Evolutionary conservation across 2,329 filamentous ascomycete species (phyloP), one percentile per base, ranked within the genome.

Genomic region (Paraconiothyrium brasiliense): DNA sequence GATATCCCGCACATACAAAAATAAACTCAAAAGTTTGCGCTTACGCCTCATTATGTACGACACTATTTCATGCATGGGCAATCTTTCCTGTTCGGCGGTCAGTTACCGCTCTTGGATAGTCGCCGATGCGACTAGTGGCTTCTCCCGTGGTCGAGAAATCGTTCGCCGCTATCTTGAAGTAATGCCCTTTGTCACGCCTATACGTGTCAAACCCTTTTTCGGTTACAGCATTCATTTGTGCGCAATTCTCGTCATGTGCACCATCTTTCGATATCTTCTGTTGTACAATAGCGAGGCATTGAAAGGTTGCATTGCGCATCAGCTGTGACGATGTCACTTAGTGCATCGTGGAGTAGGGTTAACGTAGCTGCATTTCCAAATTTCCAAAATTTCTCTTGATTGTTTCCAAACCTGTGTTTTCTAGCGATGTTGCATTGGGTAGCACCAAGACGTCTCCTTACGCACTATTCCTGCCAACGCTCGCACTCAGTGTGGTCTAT

Each of bases 11-110:
- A 30, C 34, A 54, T 6, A 11, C 50, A 11, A 16, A 27, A 35
- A 22, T 13, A n/a, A n/a, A 16, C 9, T 43, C 3, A 11, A 8
- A 35, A n/a, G 11, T 30, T 47, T 24, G 14, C 43, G 50, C 20
- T 48, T 62, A 35, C n/a, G n/a, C 35, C 39, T 10, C n/a, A 16
- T 35, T 35, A 37, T 59, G 48, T 51, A 59, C 32, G 52, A 44
- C 43, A 47, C 27, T 27, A 49, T 59, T 34, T 52, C 57, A 44
- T 58, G 60, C 57, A 62, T 57, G 47, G 7, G 24, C 24, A 50
- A 9, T 34, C 16, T 46, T 37, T 47, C 37, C 39, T 49, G 35
- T 57, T 24, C 47, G 32, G 52, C 4, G 2, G 20, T 24, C 30
- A 13, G 30, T 30, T 51, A n/a, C 58, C 30, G 51, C 27, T 48